These are phyloP conservation scores for Datisca glomerata DNA, from an alignment of 306 rosid genomes.

Conservation along the genomic window DNA sequence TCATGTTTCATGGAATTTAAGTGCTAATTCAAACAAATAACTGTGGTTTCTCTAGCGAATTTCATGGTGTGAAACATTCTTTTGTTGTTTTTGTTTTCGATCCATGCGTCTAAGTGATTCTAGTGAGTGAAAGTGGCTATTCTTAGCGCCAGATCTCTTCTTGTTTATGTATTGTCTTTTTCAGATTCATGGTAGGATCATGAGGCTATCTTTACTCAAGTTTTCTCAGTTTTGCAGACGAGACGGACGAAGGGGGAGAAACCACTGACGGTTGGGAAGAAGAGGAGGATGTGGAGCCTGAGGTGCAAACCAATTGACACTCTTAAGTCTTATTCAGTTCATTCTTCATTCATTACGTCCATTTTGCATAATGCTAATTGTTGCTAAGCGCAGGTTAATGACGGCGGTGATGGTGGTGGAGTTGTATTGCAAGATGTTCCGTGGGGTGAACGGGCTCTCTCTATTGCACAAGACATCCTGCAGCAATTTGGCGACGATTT, in stretches of 20 bases:
- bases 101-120: too few relatives aligned
- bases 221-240: slow-evolving; percentile 26
- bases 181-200: slow-evolving; percentile 2
- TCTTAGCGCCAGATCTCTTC: too few relatives aligned
- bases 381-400: slow-evolving; percentile 44
- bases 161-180: too few relatives aligned
- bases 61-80: too few relatives aligned
- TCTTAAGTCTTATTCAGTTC: slow-evolving; percentile 3
- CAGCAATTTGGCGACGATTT: slow-evolving; percentile 40
- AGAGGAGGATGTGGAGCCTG: slow-evolving; percentile 44
- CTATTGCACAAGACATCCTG: slow-evolving; percentile 61
- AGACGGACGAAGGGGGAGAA: slow-evolving; percentile 31
- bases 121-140: too few relatives aligned
- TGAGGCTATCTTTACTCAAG: slow-evolving; percentile 9
- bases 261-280: slow-evolving; percentile 29
- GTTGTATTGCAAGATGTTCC: slow-evolving; percentile 53
- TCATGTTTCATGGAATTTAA: too few relatives aligned
- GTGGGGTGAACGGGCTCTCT: slow-evolving; percentile 66
- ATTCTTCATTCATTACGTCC: slow-evolving; percentile 11
- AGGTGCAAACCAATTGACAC: too few relatives aligned
- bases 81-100: too few relatives aligned
- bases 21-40: too few relatives aligned
- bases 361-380: slow-evolving; percentile 8
- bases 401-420: slow-evolving; percentile 89
- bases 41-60: too few relatives aligned